Base-by-base conservation (phyloP, 1,284 basidiomycete species). In the Termitomyces sp. region DNA sequence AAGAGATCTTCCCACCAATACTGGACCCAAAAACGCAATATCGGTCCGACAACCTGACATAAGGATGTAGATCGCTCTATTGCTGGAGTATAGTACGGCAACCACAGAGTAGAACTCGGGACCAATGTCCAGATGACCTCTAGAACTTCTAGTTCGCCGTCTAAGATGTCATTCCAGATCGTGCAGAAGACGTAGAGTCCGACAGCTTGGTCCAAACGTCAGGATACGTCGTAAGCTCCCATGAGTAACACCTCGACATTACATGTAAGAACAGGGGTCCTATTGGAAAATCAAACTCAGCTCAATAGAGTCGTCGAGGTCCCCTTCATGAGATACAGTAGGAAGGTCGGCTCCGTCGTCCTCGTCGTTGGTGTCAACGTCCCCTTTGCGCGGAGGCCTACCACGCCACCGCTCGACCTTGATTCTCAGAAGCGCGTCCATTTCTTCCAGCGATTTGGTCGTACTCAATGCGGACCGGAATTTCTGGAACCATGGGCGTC, bases 331-430 rank as follows among this genome's bases (percentile, higher is more conserved):
- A 28, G 43, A 31, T 35, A 31, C 34, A 30, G 50, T 33, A 49
- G 16, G 16, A 38, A 26, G 26, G n/a, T 46, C 37, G 45, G 33
- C 34, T 50, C 55, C 54, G 53, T 44, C 41, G 38, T 49, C 35
- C 46, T 54, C 52, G 45, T 52, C 48, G 18, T 34, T 41, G 21
- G 31, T 38, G 35, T 55, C 57, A 49, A 55, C 45, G 56, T 61
- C 61, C 57, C 55, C 13, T 49, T 30, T 46, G 56, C 62, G 64
- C 55, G 65, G 62, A 54, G 51, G 58, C 30, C 61, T 60, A 47
- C 79, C 79, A 53, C 80, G 73, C 81, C 81, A 83, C 50, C 71
- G 68, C 52, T 74, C 72, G 34, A 81, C 75, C 60, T 71, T 76
- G 24, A 49, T 55, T 47, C 55, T 62, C 40, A 84, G 62, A 34